Evolutionary conservation across 306 rosid genomes (phyloP), one percentile per base, ranked within the genome.

Genomic region (Acacia crassicarpa): DNA sequence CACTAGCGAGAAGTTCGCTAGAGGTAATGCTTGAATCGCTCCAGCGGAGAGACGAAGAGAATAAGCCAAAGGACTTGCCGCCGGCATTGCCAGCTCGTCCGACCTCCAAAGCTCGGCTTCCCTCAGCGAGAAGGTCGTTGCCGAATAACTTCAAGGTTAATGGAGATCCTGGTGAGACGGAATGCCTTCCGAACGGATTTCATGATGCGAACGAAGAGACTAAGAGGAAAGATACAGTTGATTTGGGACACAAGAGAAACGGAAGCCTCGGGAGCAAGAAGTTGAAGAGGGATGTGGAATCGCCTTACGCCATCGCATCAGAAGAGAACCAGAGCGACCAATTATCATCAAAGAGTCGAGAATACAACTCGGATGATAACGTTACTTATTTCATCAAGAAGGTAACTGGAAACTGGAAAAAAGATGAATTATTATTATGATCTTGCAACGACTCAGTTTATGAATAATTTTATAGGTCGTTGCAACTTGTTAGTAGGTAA

Each of bases 21-120:
- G 99, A 96, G 85, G 99, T 91, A 86, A 96, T 96, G 99, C 89
- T 96, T 15, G 99, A 93, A 81, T 90, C 98, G 54, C 98, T 96
- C 72, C 93, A 94, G 65, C 92, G 89, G 82, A 91, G 77, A 51
- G 99, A 93, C 20, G 94, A 91, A 61, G 91, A 90, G 49, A 89
- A 81, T 82, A 89, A 84, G 82, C 91, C 97, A 1, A 96, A 91
- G 87, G 99, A 96, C 76, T 82, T 65, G 76, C 99, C 99, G 8
- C 99, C 99, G 65, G 99, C 94, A 62, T 92, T 96, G 91, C 99
- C 99, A 1, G 80, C 95, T 25, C 90, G 99, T 27, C 99, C 99
- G 6, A 73, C 90, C 20, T 93, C 97, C 5, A 85, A 76, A 75
- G 94, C 94, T 17, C 84, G 97, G 76, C 95, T 92, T 56, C 99